A percentile compares a stretch with the other conserved stretches of the same genome.
Conservation (phyloP, 495 filamentous ascomycete species). For the Daldinia childiae region DNA sequence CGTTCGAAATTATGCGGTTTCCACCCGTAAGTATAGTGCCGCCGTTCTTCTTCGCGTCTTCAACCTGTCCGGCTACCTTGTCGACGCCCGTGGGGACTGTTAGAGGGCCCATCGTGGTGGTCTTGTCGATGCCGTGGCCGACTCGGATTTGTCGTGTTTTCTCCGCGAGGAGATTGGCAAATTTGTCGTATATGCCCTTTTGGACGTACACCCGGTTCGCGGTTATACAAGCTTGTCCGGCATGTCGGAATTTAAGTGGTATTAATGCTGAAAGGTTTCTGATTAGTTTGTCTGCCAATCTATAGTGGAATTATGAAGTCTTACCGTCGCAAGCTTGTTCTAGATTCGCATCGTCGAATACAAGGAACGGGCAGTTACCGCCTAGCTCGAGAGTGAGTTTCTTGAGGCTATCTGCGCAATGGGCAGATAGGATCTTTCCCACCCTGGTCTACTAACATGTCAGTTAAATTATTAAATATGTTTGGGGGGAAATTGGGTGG, state of each 20-base stretch:
- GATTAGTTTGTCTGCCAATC: neutral
- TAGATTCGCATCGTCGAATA: slow-evolving; percentile 78
- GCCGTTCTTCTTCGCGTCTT: slow-evolving; percentile 69
- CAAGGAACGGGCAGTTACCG: slow-evolving; percentile 78
- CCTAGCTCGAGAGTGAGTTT: slow-evolving; percentile 78
- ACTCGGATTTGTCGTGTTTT: slow-evolving; percentile 66
- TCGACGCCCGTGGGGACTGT: slow-evolving; percentile 71
- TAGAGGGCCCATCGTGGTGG: slow-evolving; percentile 73
- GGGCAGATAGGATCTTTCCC: slow-evolving; percentile 46
- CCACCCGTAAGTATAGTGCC: slow-evolving; percentile 70
- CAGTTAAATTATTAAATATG: neutral
- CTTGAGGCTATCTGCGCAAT: slow-evolving; percentile 68
- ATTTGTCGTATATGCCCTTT: slow-evolving; percentile 62
- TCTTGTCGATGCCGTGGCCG: slow-evolving; percentile 68
- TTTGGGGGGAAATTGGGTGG: neutral
- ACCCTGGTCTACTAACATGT: slow-evolving; percentile 39
- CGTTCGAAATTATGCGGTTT: slow-evolving; percentile 42
- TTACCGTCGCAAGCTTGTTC: slow-evolving; percentile 66
- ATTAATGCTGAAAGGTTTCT: slow-evolving; percentile 53
- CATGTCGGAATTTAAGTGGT: slow-evolving; percentile 71
- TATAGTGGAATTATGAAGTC: slow-evolving; percentile 1
- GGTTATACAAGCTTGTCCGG: slow-evolving; percentile 78
- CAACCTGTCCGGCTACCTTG: slow-evolving; percentile 69
- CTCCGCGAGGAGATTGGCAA: slow-evolving; percentile 64
- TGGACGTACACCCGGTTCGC: slow-evolving; percentile 80